phyloP scores from a whole-genome alignment of 2,329 filamentous ascomycete species.

The Metarhizium sp. region DNA sequence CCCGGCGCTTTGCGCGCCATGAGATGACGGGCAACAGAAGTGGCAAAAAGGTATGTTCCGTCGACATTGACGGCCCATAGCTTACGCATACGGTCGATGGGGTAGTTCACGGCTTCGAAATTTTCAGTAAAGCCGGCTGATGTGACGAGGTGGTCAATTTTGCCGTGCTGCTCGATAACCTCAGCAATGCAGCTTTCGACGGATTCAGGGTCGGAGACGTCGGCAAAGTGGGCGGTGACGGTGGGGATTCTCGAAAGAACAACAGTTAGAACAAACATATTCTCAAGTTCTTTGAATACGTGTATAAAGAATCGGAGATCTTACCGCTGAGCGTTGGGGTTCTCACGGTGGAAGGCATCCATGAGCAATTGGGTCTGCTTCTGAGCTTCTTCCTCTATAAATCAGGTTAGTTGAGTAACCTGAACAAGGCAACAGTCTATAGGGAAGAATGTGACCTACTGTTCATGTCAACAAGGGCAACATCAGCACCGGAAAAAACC shows the following conservation, averaged over 20 bases:
- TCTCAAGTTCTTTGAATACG: too few relatives aligned
- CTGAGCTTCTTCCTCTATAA: conserved; percentile 69
- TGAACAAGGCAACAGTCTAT: not conserved
- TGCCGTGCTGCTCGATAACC: conserved; percentile 50
- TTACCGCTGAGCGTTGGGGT: conserved; percentile 63
- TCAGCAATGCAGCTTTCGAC: conserved; percentile 66
- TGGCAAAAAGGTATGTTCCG: conserved; percentile 84
- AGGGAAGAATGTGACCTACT: conserved; percentile 34
- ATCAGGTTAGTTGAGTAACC: not conserved
- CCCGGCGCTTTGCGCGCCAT: conserved; percentile 72
- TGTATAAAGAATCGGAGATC: conserved; percentile 7
- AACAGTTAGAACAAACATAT: not conserved
- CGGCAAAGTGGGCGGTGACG: conserved; percentile 83
- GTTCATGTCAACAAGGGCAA: conserved; percentile 92
- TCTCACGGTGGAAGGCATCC: conserved; percentile 67
- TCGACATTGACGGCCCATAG: conserved; percentile 91
- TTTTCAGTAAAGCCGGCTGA: conserved; percentile 97
- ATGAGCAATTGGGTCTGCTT: conserved; percentile 66
- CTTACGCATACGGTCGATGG: conserved; percentile 83
- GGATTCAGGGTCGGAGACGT: conserved; percentile 72
- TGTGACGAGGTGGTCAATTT: conserved; percentile 86
- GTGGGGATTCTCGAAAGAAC: conserved; percentile 51
- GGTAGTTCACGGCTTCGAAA: conserved; percentile 85
- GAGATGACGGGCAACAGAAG: conserved; percentile 75
- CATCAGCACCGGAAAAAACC: conserved; percentile 76